These are phyloP conservation scores for Nakazawaea holstii DNA, from an alignment of 805 yeast genomes.

Conservation along the genomic window DNA sequence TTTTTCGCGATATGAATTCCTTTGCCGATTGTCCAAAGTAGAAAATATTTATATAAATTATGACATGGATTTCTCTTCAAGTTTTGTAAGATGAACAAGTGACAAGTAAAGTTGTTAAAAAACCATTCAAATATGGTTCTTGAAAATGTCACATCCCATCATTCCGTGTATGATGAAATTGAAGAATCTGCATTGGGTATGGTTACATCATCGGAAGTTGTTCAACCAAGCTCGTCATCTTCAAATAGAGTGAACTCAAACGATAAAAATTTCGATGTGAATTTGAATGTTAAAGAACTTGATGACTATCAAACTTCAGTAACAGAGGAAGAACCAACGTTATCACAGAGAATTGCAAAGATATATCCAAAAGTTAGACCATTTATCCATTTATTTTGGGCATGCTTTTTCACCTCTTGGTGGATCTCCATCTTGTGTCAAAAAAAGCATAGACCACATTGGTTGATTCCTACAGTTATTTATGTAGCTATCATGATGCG, in stretches of 20 bases:
- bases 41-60: too few relatives aligned
- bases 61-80: too few relatives aligned
- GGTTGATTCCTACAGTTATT: constrained; percentile 42
- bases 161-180: constrained; percentile 1
- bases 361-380: constrained; percentile 2
- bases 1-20: too few relatives aligned
- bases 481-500: constrained; percentile 37
- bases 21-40: too few relatives aligned
- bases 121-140: background rate
- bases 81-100: too few relatives aligned
- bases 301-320: background rate
- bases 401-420: constrained; percentile 29
- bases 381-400: constrained; percentile 15
- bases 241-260: background rate
- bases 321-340: background rate
- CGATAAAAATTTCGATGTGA: background rate
- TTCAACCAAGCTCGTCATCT: background rate
- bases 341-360: background rate
- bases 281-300: constrained; percentile 1
- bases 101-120: too few relatives aligned
- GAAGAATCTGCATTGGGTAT: background rate
- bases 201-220: background rate
- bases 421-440: constrained; percentile 41
- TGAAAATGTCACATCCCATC: constrained; percentile 4
- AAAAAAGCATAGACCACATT: constrained; percentile 33